phyloP scores from a whole-genome alignment of 2,329 filamentous ascomycete species.

The Zasmidium cellare region DNA sequence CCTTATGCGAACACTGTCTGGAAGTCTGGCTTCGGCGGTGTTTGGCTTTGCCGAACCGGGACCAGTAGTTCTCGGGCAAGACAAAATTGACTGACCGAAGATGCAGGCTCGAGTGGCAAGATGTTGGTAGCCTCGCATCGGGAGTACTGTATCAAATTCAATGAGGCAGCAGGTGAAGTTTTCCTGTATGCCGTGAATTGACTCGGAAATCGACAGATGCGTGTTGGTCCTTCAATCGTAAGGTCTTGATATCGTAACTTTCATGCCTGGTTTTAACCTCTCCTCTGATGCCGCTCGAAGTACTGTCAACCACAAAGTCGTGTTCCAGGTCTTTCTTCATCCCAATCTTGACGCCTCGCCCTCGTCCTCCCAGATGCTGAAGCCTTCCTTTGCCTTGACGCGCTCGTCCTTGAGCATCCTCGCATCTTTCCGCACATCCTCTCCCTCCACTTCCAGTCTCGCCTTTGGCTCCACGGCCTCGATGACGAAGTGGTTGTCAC shows the following conservation, averaged over 20 bases:
- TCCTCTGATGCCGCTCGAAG: not conserved
- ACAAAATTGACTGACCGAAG: too few relatives aligned
- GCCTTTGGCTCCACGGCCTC: conserved; percentile 84
- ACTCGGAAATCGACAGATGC: too few relatives aligned
- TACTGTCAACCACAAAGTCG: not conserved
- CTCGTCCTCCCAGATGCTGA: conserved; percentile 36
- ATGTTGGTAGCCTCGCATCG: too few relatives aligned
- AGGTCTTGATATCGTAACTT: not conserved
- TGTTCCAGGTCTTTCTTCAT: conserved; percentile 17
- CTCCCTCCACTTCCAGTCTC: conserved; percentile 82
- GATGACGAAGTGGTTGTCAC: conserved; percentile 96
- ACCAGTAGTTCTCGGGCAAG: too few relatives aligned
- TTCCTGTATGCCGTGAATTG: too few relatives aligned
- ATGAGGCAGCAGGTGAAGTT: too few relatives aligned
- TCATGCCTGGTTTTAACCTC: not conserved
- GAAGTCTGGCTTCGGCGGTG: too few relatives aligned
- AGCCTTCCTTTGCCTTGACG: conserved; percentile 47
- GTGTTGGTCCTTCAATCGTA: not conserved
- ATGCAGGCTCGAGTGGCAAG: too few relatives aligned
- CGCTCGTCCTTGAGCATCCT: conserved; percentile 92
- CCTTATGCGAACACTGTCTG: too few relatives aligned
- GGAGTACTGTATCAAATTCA: too few relatives aligned
- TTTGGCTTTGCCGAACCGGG: too few relatives aligned
- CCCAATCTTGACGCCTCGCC: conserved; percentile 34
- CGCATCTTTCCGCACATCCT: conserved; percentile 81